These are phyloP conservation scores for Aegilops sharonensis DNA, from an alignment of 176 grass and related monocot species.

Conservation along the genomic window DNA sequence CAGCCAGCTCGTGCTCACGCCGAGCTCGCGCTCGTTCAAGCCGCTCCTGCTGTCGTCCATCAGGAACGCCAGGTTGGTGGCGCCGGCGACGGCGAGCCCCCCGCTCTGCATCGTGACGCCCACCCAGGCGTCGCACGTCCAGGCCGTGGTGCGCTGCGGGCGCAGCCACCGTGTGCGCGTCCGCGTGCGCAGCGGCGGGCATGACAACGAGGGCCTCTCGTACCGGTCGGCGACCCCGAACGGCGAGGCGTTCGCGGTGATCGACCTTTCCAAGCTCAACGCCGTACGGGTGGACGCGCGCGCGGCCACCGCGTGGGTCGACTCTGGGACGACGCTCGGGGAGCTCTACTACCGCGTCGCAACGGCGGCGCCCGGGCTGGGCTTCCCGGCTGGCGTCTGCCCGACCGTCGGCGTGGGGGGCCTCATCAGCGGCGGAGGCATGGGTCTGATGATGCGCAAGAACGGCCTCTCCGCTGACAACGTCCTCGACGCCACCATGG, in stretches of 20 bases:
- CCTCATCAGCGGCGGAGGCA: neutral
- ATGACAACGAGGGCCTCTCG: conserved; percentile 78
- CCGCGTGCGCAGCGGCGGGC: conserved; percentile 64
- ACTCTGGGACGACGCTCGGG: neutral
- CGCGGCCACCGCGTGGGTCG: neutral
- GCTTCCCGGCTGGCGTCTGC: neutral
- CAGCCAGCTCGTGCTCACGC: conserved; percentile 18
- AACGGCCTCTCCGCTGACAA: neutral
- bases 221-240: conserved; percentile 16
- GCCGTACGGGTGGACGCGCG: neutral
- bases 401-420: neutral
- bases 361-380: neutral
- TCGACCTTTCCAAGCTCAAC: conserved; percentile 28
- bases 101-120: conserved; percentile 52
- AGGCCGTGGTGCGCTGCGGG: conserved; percentile 44
- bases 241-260: conserved; percentile 23
- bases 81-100: conserved; percentile 28
- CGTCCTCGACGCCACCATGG: neutral
- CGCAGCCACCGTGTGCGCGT: conserved; percentile 17
- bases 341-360: neutral
- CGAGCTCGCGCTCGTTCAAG: conserved; percentile 15
- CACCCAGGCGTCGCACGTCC: conserved; percentile 40
- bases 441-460: conserved; percentile 13
- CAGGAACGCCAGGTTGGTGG: conserved; percentile 36
- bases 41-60: conserved; percentile 39